phyloP scores from a whole-genome alignment of 257 asterid species.

The Salvia splendens region DNA sequence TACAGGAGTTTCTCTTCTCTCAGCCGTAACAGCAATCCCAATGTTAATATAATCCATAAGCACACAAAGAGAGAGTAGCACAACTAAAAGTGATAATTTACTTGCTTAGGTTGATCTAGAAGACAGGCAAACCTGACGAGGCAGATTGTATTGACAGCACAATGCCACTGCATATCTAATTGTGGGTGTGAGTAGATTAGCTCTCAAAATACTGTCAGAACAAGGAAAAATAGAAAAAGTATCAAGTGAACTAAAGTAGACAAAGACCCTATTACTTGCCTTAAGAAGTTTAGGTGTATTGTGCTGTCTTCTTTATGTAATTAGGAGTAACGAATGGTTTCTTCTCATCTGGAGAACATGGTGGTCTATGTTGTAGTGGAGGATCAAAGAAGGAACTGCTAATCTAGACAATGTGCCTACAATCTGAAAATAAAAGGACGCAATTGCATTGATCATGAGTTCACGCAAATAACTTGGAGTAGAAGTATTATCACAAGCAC shows the following conservation, averaged over 20 bases:
- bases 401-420: slow-evolving; percentile 50
- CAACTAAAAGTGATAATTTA: no score
- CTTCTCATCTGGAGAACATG: slow-evolving; percentile 68
- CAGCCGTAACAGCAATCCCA: slow-evolving; percentile 55
- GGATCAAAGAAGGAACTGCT: slow-evolving; percentile 57
- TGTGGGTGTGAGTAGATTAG: slow-evolving; percentile 29
- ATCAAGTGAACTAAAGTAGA: slow-evolving; percentile 11
- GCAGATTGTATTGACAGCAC: slow-evolving; percentile 51
- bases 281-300: slow-evolving; percentile 45
- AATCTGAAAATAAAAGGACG: no score
- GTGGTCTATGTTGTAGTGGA: slow-evolving; percentile 59
- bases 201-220: slow-evolving; percentile 14
- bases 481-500: no score
- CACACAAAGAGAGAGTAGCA: slow-evolving; percentile 17
- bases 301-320: slow-evolving; percentile 63
- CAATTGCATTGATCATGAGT: no score
- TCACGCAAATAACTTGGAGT: no score
- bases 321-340: slow-evolving; percentile 51
- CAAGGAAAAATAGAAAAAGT: slow-evolving; percentile 8
- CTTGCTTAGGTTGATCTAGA: slow-evolving; percentile 63
- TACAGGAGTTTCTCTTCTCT: slow-evolving; percentile 87
- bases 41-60: slow-evolving; percentile 25
- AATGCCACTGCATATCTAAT: slow-evolving; percentile 60
- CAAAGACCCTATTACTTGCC: no score
- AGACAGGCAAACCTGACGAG: slow-evolving; percentile 61